Base-by-base conservation (phyloP, 2,329 filamentous ascomycete genomes). In the Hypoxylon sp. region DNA sequence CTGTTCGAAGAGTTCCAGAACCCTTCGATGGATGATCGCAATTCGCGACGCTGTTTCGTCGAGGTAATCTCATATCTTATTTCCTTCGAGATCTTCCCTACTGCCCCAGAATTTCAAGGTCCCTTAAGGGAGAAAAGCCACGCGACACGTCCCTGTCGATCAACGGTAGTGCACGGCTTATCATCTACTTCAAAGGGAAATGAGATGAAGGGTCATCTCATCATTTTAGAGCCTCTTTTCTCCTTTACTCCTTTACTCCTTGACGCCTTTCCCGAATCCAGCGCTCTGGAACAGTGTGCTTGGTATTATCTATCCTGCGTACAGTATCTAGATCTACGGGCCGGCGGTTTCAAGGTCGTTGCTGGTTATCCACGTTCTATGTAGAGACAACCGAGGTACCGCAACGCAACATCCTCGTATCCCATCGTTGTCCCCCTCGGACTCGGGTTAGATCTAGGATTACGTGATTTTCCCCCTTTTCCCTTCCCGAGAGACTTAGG, bases 131-230 rank as follows among this genome's bases (percentile, higher is more conserved):
- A 58, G 25, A 39, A 48, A 63, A 60, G 32, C 43, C 45, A 60
- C 48, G 57, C 68, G 59, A 52, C 46, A 58, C 53, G 57, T 32
- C 53, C 66, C 58, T 62, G 61, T 59, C 65, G 65, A 68, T 67
- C 64, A 61, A 53, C 61, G 51, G 50, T 53, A 63, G 66, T 51
- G 47, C 39, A 47, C 58, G 47, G 58, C 32, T 51, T 63, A 70
- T 70, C 67, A 63, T 63, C 34, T 69, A 65, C 67, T 65, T 61
- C 56, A 70, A 61, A 55, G 45, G 67, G 65, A 63, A 70, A 60
- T 21, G 41, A n/a, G 21, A 34, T 5, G 19, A 32, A 45, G 54
- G 16, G 25, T 32, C 23, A 16, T 52, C 25, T 52, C 61, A 50
- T 46, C 59, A 43, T 45, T 46, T 43, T 25, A 48, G 43, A 27